Conservation (phyloP, 1,284 basidiomycete genomes). For the Mrakiaceae sp. region DNA sequence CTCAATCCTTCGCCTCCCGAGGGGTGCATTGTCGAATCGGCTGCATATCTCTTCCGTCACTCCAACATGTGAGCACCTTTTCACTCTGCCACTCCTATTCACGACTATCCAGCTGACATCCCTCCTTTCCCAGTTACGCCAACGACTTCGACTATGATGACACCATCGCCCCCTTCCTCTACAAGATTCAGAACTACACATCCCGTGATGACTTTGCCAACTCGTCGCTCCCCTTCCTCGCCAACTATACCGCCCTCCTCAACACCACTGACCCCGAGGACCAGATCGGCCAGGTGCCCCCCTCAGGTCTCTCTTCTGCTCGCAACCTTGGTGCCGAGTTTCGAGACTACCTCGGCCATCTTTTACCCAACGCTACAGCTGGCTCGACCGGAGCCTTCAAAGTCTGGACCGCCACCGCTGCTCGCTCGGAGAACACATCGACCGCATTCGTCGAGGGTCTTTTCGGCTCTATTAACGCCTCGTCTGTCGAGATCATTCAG, state of each 20-base stretch:
- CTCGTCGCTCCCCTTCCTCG: conserved; percentile 6
- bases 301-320: background rate
- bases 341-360: background rate
- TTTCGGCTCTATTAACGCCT: background rate
- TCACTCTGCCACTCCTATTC: background rate
- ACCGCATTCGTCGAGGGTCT: background rate
- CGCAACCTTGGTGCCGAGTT: background rate
- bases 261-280: background rate
- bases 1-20: conserved; percentile 3
- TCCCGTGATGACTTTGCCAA: background rate
- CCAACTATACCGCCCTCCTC: background rate
- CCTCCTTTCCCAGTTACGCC: background rate
- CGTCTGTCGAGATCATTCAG: background rate
- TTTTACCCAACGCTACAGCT: background rate
- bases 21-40: conserved; percentile 3
- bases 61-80: background rate
- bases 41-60: conserved; percentile 3
- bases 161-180: conserved; percentile 1
- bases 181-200: conserved; percentile 6
- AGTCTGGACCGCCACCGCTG: conserved; percentile 8
- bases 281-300: conserved; percentile 1
- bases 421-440: background rate
- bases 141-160: conserved; percentile 3
- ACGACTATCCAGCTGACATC: background rate
- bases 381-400: background rate